A percentile compares a stretch with the other conserved stretches of the same genome.
These are phyloP conservation scores for Picea sitchensis DNA, from an alignment of 75 land plant genomes.

Conservation along the genomic window DNA sequence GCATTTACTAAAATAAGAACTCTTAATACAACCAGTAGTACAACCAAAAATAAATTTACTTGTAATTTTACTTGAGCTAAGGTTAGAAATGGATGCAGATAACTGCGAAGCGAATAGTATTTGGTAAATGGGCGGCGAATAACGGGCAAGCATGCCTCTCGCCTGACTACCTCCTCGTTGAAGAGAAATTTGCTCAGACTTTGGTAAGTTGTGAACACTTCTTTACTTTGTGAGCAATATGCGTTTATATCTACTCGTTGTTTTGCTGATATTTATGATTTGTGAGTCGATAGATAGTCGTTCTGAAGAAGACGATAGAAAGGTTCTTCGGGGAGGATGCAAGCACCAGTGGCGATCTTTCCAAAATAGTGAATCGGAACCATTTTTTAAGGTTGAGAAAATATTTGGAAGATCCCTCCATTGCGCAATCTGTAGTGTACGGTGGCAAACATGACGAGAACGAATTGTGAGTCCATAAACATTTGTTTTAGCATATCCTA, in stretches of 20 bases:
- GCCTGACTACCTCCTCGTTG: constrained; percentile 79
- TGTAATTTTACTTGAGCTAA: too few relatives aligned
- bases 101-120: constrained; percentile 40
- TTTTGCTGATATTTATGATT: too few relatives aligned
- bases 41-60: too few relatives aligned
- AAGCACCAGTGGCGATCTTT: constrained; percentile 26
- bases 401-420: constrained; percentile 51
- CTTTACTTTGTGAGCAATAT: background rate
- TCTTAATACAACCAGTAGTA: too few relatives aligned
- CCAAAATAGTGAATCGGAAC: constrained; percentile 55
- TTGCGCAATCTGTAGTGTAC: constrained; percentile 53
- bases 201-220: constrained; percentile 37
- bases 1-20: too few relatives aligned
- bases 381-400: constrained; percentile 55
- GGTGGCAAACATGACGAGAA: constrained; percentile 67
- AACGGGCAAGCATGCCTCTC: constrained; percentile 84
- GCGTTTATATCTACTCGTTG: background rate
- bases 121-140: constrained; percentile 63
- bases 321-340: constrained; percentile 55
- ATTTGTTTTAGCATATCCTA: too few relatives aligned
- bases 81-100: constrained; percentile 21
- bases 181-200: constrained; percentile 24
- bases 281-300: constrained; percentile 33
- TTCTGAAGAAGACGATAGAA: constrained; percentile 35
- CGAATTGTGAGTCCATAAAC: constrained; percentile 36